Evolutionary conservation across 1,284 basidiomycete genomes (phyloP), one percentile per base, ranked within the genome.

Genomic region (Agaricales sp.): DNA sequence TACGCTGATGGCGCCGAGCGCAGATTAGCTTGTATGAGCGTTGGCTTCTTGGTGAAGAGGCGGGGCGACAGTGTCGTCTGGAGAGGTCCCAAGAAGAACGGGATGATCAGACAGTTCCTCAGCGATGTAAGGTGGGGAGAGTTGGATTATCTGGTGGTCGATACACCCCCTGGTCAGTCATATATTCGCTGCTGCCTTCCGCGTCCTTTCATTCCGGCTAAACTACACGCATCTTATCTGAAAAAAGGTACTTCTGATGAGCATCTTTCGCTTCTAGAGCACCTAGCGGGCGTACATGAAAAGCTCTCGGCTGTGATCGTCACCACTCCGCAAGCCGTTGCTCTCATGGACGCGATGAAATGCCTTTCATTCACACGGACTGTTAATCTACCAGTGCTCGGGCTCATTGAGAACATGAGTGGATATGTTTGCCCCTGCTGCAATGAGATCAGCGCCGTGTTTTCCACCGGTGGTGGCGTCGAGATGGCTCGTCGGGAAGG

Each of bases 61-160:
- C 85, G 84, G 59, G 88, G 88, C 47, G 94, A 97, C 62, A 89
- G 86, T 13, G 92, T 99, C 30, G 91, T 99, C 0, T 99, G 96
- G 96, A 72, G 96, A 57, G 96, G 96, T 0, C 96, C 96, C 26
- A 99, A 99, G 77, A 99, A 99, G 78, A 97, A 97, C 60, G 96
- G 92, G 45, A 99, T 99, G 96, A 98, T 99, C 59, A 74, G 93
- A 58, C 96, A 99, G 70, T 99, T 99, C 63, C 67, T 99, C 62
- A 84, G 83, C 57, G 94, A 99, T 60, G 96, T 99, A 11, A 70
- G 92, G 53, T 99, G 96, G 96, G 95, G 93, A 46, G 84, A 92
- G 43, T 70, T 98, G 52, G 96, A 99, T 67, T 99, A 94, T 69
- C 72, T 99, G 46, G 82, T 99, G 48, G 87, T 99, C 51, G 96